A percentile compares a stretch with the other conserved stretches of the same genome.
These are phyloP conservation scores for Allium sativum DNA, from an alignment of 106 monocot genomes.

Conservation along the genomic window DNA sequence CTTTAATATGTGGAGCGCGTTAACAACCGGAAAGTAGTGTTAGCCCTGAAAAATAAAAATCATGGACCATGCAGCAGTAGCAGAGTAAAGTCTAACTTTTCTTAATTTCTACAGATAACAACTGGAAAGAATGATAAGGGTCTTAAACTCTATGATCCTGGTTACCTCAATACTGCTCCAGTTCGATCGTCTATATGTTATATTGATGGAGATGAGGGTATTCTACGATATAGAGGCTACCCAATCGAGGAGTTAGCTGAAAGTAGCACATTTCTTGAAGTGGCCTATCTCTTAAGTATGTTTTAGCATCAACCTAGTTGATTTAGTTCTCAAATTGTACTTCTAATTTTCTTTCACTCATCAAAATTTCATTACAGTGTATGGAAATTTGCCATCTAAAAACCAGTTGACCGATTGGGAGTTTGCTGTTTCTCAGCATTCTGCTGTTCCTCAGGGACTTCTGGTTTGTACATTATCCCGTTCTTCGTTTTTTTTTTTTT, in stretches of 20 bases:
- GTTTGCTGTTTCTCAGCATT: constrained; percentile 90
- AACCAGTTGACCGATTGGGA: constrained; percentile 85
- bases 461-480: constrained; percentile 40
- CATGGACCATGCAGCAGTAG: no score
- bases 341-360: neutral
- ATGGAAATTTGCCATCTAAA: constrained; percentile 84
- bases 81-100: no score
- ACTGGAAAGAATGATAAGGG: constrained; percentile 84
- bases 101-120: constrained; percentile 41
- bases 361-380: constrained; percentile 38
- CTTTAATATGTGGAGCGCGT: no score
- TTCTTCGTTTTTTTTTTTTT: neutral
- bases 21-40: no score
- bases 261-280: constrained; percentile 84
- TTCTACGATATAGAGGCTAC: constrained; percentile 91
- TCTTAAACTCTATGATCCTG: constrained; percentile 87
- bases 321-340: neutral
- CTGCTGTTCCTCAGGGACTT: constrained; percentile 93
- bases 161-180: constrained; percentile 94
- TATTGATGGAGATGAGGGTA: constrained; percentile 98
- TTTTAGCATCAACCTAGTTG: neutral
- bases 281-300: constrained; percentile 92
- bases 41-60: no score
- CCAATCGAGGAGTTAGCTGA: constrained; percentile 96
- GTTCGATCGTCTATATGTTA: constrained; percentile 83